Evolutionary conservation across 805 yeast species (phyloP).

Genomic region (Metschnikowia borealis): DNA sequence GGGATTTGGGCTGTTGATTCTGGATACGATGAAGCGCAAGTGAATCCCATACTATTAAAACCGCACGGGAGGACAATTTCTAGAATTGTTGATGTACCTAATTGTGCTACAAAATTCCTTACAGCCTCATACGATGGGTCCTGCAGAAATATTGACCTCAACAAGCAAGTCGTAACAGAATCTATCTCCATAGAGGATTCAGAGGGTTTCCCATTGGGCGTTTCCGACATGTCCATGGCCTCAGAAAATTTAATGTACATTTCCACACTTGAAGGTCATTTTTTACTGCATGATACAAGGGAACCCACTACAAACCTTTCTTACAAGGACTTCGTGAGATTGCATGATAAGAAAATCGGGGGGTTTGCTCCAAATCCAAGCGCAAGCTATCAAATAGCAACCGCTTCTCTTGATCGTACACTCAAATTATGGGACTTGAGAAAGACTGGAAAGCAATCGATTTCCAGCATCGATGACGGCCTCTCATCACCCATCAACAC

Average conservation of each 20-base stretch:
- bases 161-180: slow-evolving; percentile 56
- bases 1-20: slow-evolving; percentile 83
- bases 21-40: slow-evolving; percentile 35
- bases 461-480: slow-evolving; percentile 10
- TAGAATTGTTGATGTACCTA: slow-evolving; percentile 51
- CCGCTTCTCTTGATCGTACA: slow-evolving; percentile 86
- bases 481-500: slow-evolving; percentile 43
- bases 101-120: slow-evolving; percentile 51
- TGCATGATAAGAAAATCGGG: slow-evolving; percentile 91
- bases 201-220: slow-evolving; percentile 49
- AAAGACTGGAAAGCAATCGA: slow-evolving; percentile 27
- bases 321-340: slow-evolving; percentile 41
- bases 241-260: slow-evolving; percentile 54
- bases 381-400: slow-evolving; percentile 61
- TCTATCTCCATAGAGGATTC: slow-evolving; percentile 43
- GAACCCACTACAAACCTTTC: slow-evolving; percentile 28
- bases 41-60: slow-evolving; percentile 59
- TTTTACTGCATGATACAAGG: slow-evolving; percentile 71
- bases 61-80: slow-evolving; percentile 77
- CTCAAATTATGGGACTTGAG: slow-evolving; percentile 86
- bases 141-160: slow-evolving; percentile 66
- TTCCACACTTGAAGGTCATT: slow-evolving; percentile 77
- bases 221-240: slow-evolving; percentile 68
- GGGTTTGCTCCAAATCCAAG: slow-evolving; percentile 79
- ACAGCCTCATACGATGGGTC: slow-evolving; percentile 89